These are phyloP conservation scores for Protea cynaroides DNA, from an alignment of 164 flowering plant genomes.

Conservation along the genomic window DNA sequence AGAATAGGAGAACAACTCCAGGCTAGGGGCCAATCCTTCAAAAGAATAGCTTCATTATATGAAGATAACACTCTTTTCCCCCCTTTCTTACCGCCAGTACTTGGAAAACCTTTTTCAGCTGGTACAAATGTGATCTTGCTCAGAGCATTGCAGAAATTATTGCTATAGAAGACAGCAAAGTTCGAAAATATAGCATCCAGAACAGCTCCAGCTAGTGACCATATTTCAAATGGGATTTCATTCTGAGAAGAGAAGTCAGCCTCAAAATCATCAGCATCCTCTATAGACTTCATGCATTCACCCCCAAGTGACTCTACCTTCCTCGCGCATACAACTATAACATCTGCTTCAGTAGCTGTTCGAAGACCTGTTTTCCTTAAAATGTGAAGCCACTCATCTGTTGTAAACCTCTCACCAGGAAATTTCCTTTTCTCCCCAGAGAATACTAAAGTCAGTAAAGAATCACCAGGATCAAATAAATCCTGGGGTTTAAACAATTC, in stretches of 20 bases:
- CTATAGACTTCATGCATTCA: conserved; percentile 40
- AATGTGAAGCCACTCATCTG: conserved; percentile 85
- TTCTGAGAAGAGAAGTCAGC: conserved; percentile 30
- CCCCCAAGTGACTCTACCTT: conserved; percentile 79
- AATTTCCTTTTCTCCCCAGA: conserved; percentile 71
- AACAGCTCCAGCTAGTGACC: conserved; percentile 73
- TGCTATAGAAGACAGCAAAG: conserved; percentile 81
- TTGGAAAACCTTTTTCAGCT: conserved; percentile 78
- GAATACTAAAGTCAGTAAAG: conserved; percentile 65
- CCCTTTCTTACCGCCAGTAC: conserved; percentile 63
- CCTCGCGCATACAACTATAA: conserved; percentile 83
- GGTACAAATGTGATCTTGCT: conserved; percentile 86
- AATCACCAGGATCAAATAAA: conserved; percentile 80
- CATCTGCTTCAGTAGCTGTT: conserved; percentile 62
- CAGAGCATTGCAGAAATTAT: conserved; percentile 67
- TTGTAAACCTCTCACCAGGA: conserved; percentile 86
- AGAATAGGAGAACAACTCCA: conserved; percentile 90
- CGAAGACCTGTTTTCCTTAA: conserved; percentile 79
- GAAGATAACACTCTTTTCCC: conserved; percentile 78
- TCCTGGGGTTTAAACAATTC: conserved; percentile 66
- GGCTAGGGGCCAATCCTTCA: conserved; percentile 94
- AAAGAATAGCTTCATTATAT: conserved; percentile 69
- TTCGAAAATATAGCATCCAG: conserved; percentile 65
- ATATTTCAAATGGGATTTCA: conserved; percentile 68
- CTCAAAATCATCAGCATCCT: conserved; percentile 48